Evolutionary conservation across 257 asterid species (phyloP).

Genomic region (Jaltomata sinuosa): DNA sequence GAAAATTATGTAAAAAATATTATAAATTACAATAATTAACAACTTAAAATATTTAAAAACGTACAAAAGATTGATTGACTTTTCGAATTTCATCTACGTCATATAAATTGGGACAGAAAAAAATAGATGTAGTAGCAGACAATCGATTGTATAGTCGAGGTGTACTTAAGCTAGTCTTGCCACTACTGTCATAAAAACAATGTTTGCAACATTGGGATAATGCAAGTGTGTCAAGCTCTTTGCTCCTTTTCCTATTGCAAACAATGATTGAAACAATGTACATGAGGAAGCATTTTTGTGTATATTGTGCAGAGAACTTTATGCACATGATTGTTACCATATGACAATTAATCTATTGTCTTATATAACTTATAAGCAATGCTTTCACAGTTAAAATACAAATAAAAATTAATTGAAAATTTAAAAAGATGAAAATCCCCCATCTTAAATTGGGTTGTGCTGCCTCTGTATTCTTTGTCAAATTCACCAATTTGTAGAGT

Average conservation of each 20-base stretch:
- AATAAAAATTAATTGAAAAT: background rate
- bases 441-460: background rate
- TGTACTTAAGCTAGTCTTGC: background rate
- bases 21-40: too few relatives aligned
- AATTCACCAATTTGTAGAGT: background rate
- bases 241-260: background rate
- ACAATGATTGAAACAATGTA: background rate
- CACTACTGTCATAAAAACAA: background rate
- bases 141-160: background rate
- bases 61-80: too few relatives aligned
- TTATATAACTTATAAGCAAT: background rate
- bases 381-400: background rate
- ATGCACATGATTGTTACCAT: background rate
- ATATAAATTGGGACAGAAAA: too few relatives aligned
- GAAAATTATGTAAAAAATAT: too few relatives aligned
- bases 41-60: too few relatives aligned
- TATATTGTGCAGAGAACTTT: background rate
- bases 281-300: background rate
- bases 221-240: background rate
- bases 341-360: background rate
- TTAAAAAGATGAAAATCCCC: background rate
- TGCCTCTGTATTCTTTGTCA: background rate
- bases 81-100: too few relatives aligned
- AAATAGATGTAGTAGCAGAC: too few relatives aligned
- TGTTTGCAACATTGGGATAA: background rate